Evolutionary conservation across 805 yeast species (phyloP).

Genomic region (Ogataea paraovalis): DNA sequence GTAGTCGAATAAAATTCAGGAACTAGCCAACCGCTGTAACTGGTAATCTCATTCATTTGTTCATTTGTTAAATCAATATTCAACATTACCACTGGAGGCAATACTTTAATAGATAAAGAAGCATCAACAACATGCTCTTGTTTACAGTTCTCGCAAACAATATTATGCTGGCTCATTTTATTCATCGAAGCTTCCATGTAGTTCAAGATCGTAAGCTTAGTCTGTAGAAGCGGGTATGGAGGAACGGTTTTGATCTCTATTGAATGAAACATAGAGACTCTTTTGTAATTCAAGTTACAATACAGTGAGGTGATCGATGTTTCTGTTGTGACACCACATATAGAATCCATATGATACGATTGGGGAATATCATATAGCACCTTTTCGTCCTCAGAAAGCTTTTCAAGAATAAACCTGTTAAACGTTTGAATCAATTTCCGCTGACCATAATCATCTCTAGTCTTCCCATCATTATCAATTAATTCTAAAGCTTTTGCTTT

Average conservation of each 20-base stretch:
- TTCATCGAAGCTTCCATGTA: slow-evolving; percentile 62
- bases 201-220: slow-evolving; percentile 41
- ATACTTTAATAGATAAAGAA: slow-evolving; percentile 43
- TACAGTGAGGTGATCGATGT: slow-evolving; percentile 38
- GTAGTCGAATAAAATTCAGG: slow-evolving; percentile 48
- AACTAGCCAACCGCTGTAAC: slow-evolving; percentile 54
- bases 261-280: slow-evolving; percentile 34
- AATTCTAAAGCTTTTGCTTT: slow-evolving; percentile 53
- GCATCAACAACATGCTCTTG: slow-evolving; percentile 53
- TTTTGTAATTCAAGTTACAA: slow-evolving; percentile 36
- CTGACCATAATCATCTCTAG: slow-evolving; percentile 41
- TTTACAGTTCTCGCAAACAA: slow-evolving; percentile 50
- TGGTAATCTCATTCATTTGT: slow-evolving; percentile 50
- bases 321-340: slow-evolving; percentile 42
- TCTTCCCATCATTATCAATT: slow-evolving; percentile 45
- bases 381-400: slow-evolving; percentile 47
- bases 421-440: slow-evolving; percentile 48
- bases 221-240: slow-evolving; percentile 31
- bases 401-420: slow-evolving; percentile 54
- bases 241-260: slow-evolving; percentile 38
- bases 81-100: slow-evolving; percentile 64
- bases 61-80: slow-evolving; percentile 53
- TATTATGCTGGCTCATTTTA: slow-evolving; percentile 44
- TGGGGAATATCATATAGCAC: slow-evolving; percentile 22
- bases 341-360: slow-evolving; percentile 20